Evolutionary conservation across 176 grass and related monocot genomes (phyloP), one percentile per base, ranked within the genome.

Genomic region (Avena insularis): DNA sequence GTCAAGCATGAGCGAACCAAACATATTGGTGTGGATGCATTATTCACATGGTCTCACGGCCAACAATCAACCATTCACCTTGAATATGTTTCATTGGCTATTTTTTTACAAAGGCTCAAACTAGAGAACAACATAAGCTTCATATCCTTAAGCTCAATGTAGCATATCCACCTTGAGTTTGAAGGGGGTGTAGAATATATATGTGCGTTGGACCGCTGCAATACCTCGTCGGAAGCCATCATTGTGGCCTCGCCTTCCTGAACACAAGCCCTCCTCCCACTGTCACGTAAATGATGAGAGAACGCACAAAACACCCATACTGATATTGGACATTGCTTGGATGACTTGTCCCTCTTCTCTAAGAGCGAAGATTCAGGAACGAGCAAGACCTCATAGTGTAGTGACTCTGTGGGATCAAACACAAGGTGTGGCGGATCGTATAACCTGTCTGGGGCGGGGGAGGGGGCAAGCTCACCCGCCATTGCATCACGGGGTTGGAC

Each of bases 291-390:
- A 43, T 23, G 70, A 73, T 47, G 70, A 73, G 70, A 73, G 43
- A 73, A 73, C 4, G 45, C 20, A 10, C 40, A 23, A 8, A 47
- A 1, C 10, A 72, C 40, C 40, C 70, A 23, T 13, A 8, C 20
- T 17, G 62, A 31, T 65, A 27, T 25, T 33, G 68, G 68, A 17
- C 68, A 71, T 71, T 71, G 38, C 62, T 66, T 66, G 62, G 62
- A 66, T 29, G 63, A 27, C 4, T 66, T 13, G 5, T 31, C 62
- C 25, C 62, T 65, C 62, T 65, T 25, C 25, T 65, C 25, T 65
- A 5, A 0, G 12, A 29, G 62, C 5, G 25, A 25, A 4, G 12
- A 6, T 65, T 46, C 17, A 72, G 69, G 69, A n/a, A 73, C 19
- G 11, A 73, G 43, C 19, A 73, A 47, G 4, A 73, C 40, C 19